Percentiles rank a stretch among this genome's conserved stretches.
Evolutionary conservation across 2,329 filamentous ascomycete species (phyloP).

Genomic region (Nemania abortiva): DNA sequence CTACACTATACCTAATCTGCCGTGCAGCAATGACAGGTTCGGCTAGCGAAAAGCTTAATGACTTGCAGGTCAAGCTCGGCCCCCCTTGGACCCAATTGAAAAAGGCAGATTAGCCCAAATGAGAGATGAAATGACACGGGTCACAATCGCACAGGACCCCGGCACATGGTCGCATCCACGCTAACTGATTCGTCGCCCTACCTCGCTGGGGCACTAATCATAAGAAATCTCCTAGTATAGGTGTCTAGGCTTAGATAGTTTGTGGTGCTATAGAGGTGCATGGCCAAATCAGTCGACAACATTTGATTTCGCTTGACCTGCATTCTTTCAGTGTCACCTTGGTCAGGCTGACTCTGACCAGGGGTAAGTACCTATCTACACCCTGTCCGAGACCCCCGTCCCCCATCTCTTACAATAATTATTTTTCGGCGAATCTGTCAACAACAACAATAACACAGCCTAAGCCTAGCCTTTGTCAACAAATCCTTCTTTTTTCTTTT

Average conservation of each 20-base stretch:
- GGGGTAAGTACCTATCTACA: conserved; percentile 12
- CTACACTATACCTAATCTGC: conserved; percentile 3
- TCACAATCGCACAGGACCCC: conserved; percentile 32
- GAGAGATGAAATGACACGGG: conserved; percentile 34
- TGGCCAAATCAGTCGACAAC: conserved; percentile 24
- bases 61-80: conserved; percentile 29
- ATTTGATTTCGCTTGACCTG: conserved; percentile 27
- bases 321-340: conserved; percentile 14
- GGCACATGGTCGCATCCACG: conserved; percentile 33
- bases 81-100: conserved; percentile 3
- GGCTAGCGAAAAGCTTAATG: conserved; percentile 33
- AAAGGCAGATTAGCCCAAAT: conserved; percentile 7
- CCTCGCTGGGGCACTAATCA: not conserved
- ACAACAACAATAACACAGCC: conserved; percentile 18
- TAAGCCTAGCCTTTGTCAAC: conserved; percentile 3
- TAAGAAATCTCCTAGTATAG: not conserved
- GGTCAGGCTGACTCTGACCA: conserved; percentile 30
- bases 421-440: conserved; percentile 33
- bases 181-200: conserved; percentile 34
- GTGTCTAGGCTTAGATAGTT: not conserved
- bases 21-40: conserved; percentile 9
- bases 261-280: conserved; percentile 17
- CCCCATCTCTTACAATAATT: not conserved
- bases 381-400: not conserved
- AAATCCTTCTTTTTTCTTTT: conserved; percentile 5